A percentile compares a stretch with the other conserved stretches of the same genome.
These are phyloP conservation scores for Saccharum hybrid DNA, from an alignment of 202 grass and related monocot species.

Conservation along the genomic window DNA sequence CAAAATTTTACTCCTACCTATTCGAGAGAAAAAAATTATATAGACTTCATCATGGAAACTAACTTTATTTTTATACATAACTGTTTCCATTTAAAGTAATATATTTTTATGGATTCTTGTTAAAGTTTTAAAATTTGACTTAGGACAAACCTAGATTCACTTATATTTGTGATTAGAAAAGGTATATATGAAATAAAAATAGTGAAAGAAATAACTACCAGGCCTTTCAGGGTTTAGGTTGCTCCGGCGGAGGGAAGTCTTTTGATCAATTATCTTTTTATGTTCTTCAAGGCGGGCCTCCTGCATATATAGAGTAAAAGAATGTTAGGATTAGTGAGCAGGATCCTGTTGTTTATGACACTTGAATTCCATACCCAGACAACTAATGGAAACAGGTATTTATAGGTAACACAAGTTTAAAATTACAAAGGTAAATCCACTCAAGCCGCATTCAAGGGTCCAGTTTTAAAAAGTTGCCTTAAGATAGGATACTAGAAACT, in stretches of 20 bases:
- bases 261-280: slow-evolving; percentile 76
- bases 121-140: neutral
- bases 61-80: neutral
- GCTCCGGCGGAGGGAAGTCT: slow-evolving; percentile 69
- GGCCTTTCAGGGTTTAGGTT: slow-evolving; percentile 98
- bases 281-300: slow-evolving; percentile 84
- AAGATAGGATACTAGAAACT: slow-evolving; percentile 30
- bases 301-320: slow-evolving; percentile 50
- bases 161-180: neutral
- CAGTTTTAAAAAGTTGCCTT: slow-evolving; percentile 15
- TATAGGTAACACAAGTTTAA: slow-evolving; percentile 8
- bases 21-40: neutral
- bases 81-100: neutral
- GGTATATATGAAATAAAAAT: slow-evolving; percentile 17
- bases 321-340: slow-evolving; percentile 24
- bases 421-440: neutral
- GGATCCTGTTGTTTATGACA: neutral
- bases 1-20: neutral
- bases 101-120: neutral
- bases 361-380: slow-evolving; percentile 4
- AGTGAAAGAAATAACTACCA: slow-evolving; percentile 51
- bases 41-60: neutral
- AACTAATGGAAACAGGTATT: slow-evolving; percentile 28
- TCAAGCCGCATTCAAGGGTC: slow-evolving; percentile 2
- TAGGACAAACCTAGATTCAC: neutral